phyloP scores from a whole-genome alignment of 306 rosid species.

The Fragaria nilgerrensis region DNA sequence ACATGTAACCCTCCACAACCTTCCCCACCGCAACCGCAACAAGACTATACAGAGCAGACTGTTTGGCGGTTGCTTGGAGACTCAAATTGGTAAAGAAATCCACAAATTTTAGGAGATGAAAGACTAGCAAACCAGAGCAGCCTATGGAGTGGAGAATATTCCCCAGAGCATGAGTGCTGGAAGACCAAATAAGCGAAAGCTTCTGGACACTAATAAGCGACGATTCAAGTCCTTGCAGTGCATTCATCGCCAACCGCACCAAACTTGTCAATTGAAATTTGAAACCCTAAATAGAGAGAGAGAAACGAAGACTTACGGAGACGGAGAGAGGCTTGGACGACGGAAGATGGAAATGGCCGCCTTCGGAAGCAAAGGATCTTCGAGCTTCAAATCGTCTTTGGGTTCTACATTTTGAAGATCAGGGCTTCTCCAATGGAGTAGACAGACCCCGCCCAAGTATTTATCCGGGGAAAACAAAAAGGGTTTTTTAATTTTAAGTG shows the following conservation, averaged over 20 bases:
- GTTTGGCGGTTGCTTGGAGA: too few species aligned
- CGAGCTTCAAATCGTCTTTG: conserved; percentile 45
- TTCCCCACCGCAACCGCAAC: conserved; percentile 82
- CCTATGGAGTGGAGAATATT: conserved; percentile 64
- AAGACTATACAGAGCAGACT: conserved; percentile 45
- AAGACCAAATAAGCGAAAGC: conserved; percentile 54
- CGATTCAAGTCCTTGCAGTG: conserved; percentile 69
- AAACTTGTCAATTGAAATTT: conserved; percentile 37
- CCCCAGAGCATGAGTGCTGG: conserved; percentile 71
- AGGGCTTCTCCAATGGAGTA: not conserved
- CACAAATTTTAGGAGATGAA: conserved; percentile 63
- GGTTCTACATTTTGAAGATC: not conserved
- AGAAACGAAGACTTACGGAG: conserved; percentile 53
- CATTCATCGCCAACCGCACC: conserved; percentile 74
- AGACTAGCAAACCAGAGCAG: conserved; percentile 57
- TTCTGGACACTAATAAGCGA: conserved; percentile 61
- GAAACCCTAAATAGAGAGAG: conserved; percentile 13
- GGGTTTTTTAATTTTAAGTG: too few species aligned
- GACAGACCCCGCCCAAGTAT: too few species aligned
- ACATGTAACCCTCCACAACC: conserved; percentile 70
- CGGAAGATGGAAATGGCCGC: conserved; percentile 25
- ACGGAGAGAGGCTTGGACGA: conserved; percentile 29
- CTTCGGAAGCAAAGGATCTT: conserved; percentile 72
- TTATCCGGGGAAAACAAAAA: too few species aligned
- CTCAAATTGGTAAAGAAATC: conserved; percentile 41